phyloP scores from a whole-genome alignment of 495 filamentous ascomycete species.

The Pyrenula aspistea region DNA sequence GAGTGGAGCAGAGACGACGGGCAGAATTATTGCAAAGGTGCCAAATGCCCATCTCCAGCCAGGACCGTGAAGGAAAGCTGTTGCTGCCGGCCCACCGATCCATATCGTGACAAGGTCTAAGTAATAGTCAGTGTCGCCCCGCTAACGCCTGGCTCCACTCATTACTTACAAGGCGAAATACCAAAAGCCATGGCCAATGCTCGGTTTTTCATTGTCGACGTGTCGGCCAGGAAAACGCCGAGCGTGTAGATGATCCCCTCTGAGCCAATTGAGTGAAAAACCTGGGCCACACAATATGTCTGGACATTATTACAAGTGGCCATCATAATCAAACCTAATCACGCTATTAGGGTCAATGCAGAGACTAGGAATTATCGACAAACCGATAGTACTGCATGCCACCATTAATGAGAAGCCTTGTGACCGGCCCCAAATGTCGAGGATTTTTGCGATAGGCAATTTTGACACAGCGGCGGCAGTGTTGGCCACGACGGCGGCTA shows the following conservation, averaged over 20 bases:
- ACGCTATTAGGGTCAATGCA: not conserved
- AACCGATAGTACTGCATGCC: constrained; percentile 23
- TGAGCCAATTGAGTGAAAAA: constrained; percentile 46
- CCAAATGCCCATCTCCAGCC: constrained; percentile 55
- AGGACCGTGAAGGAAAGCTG: constrained; percentile 33
- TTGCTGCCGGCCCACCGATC: constrained; percentile 20
- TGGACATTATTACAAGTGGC: constrained; percentile 33
- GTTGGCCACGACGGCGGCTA: constrained; percentile 22
- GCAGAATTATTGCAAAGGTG: constrained; percentile 46
- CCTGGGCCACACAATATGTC: constrained; percentile 36
- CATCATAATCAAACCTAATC: constrained; percentile 26
- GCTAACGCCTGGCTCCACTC: too few relatives aligned
- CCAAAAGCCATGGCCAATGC: constrained; percentile 48
- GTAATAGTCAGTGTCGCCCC: not conserved
- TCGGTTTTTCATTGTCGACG: constrained; percentile 49
- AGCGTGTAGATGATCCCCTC: constrained; percentile 46
- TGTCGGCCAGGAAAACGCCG: constrained; percentile 55
- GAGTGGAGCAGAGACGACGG: constrained; percentile 42
- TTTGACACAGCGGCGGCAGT: constrained; percentile 56
- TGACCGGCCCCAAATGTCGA: constrained; percentile 54
- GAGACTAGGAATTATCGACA: not conserved
- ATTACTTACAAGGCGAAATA: constrained; percentile 55
- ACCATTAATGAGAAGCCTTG: constrained; percentile 36
- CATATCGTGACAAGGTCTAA: constrained; percentile 24
- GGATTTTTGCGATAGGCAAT: constrained; percentile 52